Evolutionary conservation across 257 asterid species (phyloP), one percentile per base, ranked within the genome.

Genomic region (Solanum habrochaites): DNA sequence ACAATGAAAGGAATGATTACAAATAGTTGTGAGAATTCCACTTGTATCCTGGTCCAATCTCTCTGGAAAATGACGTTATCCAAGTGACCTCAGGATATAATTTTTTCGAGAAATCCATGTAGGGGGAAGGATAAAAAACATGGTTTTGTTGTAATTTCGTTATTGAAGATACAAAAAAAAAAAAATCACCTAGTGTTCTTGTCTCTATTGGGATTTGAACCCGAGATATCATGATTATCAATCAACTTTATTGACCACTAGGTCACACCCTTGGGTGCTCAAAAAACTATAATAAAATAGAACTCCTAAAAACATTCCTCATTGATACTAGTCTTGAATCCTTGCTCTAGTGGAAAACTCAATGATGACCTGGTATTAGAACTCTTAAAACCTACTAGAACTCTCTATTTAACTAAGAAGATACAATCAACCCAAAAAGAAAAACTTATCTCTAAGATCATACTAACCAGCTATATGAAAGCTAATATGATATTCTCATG

Each of bases 1-100:
- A 92, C 99, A 95, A 93, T 97, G 99, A 90, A 97, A 97, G 87
- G 99, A 96, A 89, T 97, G 99, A 91, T 96, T 96, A 93, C 99
- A 96, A 89, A 97, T 95, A 73, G 99, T 97, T 13, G 94, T 96
- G 47, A 97, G 97, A 89, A 92, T 97, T 88, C 98, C 99, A 90
- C 95, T 94, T 9, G 94, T 90, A 82, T 95, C 98, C 90, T 93
- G 98, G 90, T 95, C 99, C 84, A 97, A 90, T 85, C 96, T 93
- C 89, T 97, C 99, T 97, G 98, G 94, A 91, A 86, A 87, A n/a
- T n/a, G n/a, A n/a, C n/a, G n/a, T n/a, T n/a, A n/a, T n/a, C n/a
- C n/a, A n/a, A n/a, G n/a, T n/a, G n/a, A n/a, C n/a, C n/a, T n/a
- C n/a, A n/a, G n/a, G n/a, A n/a, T n/a, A n/a, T n/a, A n/a, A n/a